Conservation (phyloP, 441 rosid species). For the Jatropha multifida region DNA sequence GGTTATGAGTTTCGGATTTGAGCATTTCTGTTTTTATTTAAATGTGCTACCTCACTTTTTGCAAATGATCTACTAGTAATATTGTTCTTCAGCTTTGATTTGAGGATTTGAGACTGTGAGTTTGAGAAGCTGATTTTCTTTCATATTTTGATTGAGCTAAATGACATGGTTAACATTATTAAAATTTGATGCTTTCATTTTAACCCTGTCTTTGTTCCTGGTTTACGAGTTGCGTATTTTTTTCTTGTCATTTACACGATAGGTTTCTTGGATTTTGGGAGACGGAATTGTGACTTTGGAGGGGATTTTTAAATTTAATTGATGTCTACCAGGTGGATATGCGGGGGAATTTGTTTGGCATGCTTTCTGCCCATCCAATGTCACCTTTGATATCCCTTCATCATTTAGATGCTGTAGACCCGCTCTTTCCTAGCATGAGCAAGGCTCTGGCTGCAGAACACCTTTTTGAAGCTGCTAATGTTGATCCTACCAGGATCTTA, state of each 20-base stretch:
- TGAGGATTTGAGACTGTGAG: background rate
- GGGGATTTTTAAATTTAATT: background rate
- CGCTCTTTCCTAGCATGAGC: constrained; percentile 68
- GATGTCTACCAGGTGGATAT: constrained; percentile 60
- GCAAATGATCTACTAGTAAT: background rate
- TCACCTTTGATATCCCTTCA: constrained; percentile 84
- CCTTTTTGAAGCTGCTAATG: constrained; percentile 58
- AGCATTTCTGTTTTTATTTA: background rate
- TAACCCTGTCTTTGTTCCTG: background rate
- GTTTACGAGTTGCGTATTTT: background rate
- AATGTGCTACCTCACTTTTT: background rate
- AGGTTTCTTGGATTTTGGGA: background rate
- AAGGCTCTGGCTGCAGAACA: constrained; percentile 49
- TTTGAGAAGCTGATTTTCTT: background rate
- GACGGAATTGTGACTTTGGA: background rate
- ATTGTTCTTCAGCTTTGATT: background rate
- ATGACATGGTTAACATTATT: background rate
- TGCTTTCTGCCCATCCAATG: constrained; percentile 79
- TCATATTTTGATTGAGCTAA: background rate
- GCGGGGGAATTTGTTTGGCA: constrained; percentile 82
- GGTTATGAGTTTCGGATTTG: background rate
- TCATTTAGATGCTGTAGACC: constrained; percentile 85
- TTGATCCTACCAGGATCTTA: constrained; percentile 71
- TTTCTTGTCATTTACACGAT: background rate
- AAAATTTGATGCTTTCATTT: background rate